A percentile compares a stretch with the other conserved stretches of the same genome.
Evolutionary conservation across 257 asterid species (phyloP).

Genomic region (Solanum raphanifolium): DNA sequence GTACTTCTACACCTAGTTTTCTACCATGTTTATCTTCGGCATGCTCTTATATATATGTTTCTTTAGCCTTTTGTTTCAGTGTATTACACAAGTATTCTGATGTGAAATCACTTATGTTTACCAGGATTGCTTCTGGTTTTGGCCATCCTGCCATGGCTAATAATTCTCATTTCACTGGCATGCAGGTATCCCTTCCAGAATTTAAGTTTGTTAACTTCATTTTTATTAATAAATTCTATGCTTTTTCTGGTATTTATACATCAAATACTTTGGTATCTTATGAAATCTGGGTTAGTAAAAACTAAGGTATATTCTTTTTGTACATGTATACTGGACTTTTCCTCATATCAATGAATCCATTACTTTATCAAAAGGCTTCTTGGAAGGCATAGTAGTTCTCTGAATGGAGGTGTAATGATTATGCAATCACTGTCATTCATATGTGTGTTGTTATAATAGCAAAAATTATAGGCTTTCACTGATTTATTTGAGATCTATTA

Average conservation of each 20-base stretch:
- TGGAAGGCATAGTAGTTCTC: background rate
- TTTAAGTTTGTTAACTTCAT: background rate
- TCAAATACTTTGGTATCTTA: background rate
- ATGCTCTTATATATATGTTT: background rate
- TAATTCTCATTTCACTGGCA: constrained; percentile 24
- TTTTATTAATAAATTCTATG: background rate
- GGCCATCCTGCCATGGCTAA: constrained; percentile 16
- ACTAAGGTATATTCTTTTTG: background rate
- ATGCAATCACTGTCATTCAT: background rate
- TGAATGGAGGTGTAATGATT: background rate
- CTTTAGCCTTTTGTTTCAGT: background rate
- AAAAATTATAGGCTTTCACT: background rate
- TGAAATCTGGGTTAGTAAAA: background rate
- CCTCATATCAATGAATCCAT: background rate
- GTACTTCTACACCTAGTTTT: background rate
- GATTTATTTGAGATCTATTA: background rate
- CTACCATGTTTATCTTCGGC: background rate
- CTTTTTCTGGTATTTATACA: background rate
- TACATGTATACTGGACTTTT: background rate
- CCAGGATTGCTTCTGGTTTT: background rate
- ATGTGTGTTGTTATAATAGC: background rate
- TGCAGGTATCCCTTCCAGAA: constrained; percentile 24
- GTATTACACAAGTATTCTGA: background rate
- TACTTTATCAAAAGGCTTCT: background rate
- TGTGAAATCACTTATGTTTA: background rate